These are phyloP conservation scores for Colletotrichum liaoningense DNA, from an alignment of 2,329 filamentous ascomycete genomes.

Conservation along the genomic window DNA sequence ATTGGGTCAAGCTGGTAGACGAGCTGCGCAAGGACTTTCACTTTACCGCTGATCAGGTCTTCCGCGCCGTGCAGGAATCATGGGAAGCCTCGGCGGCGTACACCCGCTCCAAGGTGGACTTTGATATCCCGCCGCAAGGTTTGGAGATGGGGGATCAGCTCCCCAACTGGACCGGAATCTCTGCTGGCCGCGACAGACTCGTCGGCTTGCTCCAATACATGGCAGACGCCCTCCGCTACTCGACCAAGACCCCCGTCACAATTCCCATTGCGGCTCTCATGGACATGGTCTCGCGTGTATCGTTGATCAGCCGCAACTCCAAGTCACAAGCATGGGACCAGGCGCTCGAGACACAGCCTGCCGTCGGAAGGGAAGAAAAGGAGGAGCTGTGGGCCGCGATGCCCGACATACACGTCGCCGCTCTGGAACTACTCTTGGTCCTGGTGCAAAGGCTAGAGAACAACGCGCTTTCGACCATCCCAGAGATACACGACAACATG, in stretches of 20 bases:
- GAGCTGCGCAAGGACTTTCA: slow-evolving; percentile 74
- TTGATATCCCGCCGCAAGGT: slow-evolving; percentile 60
- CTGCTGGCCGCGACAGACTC: slow-evolving; percentile 77
- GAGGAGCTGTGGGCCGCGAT: slow-evolving; percentile 81
- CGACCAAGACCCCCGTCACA: slow-evolving; percentile 73
- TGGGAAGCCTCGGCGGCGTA: slow-evolving; percentile 77
- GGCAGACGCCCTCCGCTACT: slow-evolving; percentile 69
- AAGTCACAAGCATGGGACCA: slow-evolving; percentile 59
- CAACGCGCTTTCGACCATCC: slow-evolving; percentile 68
- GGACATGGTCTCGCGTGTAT: slow-evolving; percentile 77
- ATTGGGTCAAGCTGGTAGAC: slow-evolving; percentile 79
- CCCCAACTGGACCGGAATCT: slow-evolving; percentile 80
- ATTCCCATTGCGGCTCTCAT: slow-evolving; percentile 75
- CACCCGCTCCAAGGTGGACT: slow-evolving; percentile 52
- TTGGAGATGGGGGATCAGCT: slow-evolving; percentile 61
- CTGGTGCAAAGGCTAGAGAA: slow-evolving; percentile 69
- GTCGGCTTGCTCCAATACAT: slow-evolving; percentile 74
- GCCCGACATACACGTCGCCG: slow-evolving; percentile 78
- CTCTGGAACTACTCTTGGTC: slow-evolving; percentile 70
- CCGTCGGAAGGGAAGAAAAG: slow-evolving; percentile 82
- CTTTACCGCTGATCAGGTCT: slow-evolving; percentile 77
- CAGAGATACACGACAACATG: slow-evolving; percentile 77
- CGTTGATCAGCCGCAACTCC: slow-evolving; percentile 70
- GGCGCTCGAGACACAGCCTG: slow-evolving; percentile 74
- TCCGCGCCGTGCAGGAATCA: slow-evolving; percentile 83